These are phyloP conservation scores for Lyophyllum semitale DNA, from an alignment of 768 basidiomycete species.

Conservation along the genomic window DNA sequence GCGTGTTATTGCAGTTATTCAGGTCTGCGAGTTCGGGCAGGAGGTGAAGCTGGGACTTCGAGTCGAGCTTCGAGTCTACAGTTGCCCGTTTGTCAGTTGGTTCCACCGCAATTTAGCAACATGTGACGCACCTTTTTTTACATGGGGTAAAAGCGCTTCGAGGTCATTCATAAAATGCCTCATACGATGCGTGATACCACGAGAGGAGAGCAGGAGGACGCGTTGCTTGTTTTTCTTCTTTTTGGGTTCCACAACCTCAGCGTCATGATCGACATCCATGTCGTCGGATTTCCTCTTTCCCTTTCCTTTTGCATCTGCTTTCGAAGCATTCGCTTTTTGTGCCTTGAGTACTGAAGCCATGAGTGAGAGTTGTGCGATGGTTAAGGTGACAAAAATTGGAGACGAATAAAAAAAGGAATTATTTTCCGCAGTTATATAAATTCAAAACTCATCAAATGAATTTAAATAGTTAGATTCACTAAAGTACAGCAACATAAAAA, in stretches of 20 bases:
- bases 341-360: conserved; percentile 72
- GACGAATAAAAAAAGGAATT: neutral
- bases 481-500: neutral
- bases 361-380: neutral
- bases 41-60: conserved; percentile 89
- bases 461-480: neutral
- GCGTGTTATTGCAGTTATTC: conserved; percentile 94
- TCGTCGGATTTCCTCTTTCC: conserved; percentile 67
- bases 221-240: conserved; percentile 91
- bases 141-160: conserved; percentile 86
- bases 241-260: conserved; percentile 37
- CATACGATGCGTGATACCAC: conserved; percentile 96
- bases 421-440: neutral
- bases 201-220: conserved; percentile 87
- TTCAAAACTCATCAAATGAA: neutral
- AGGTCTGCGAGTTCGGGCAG: conserved; percentile 96
- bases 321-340: conserved; percentile 58
- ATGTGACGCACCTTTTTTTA: conserved; percentile 82
- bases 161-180: conserved; percentile 96
- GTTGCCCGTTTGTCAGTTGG: conserved; percentile 3
- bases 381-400: conserved; percentile 12
- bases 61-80: conserved; percentile 94
- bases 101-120: neutral
- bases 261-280: conserved; percentile 51
- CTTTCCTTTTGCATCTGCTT: conserved; percentile 60